Evolutionary conservation across 2,329 filamentous ascomycete species (phyloP), one percentile per base, ranked within the genome.

Genomic region (Fusarium subglutinans): DNA sequence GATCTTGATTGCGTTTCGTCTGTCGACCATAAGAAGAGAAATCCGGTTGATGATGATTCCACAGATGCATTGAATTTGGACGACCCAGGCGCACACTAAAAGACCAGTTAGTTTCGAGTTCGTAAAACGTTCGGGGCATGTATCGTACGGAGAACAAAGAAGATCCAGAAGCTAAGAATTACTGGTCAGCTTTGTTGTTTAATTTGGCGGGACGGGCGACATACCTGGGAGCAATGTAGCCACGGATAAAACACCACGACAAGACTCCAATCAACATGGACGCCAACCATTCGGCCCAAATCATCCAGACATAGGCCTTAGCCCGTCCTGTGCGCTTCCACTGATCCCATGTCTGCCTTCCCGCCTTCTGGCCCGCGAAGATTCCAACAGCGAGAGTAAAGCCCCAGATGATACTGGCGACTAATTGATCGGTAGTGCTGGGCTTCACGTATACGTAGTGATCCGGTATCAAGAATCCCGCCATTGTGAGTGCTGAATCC

Each of bases 331-430:
- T 71, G 40, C 71, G 57, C 28, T 72, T 63, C 40, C 72, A 77
- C 54, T 70, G 60, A 24, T 58, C 50, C 66, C 62, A 76, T 37
- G 74, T 77, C 44, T 77, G 76, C 28, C 70, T 75, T 28, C 45
- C 67, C 2, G 76, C 76, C 33, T 76, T 77, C 35, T 67, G 66
- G 2, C 28, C 74, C 1, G 76, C 50, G 5, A 76, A 78, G 8
- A 76, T 51, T 20, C 72, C 76, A 8, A 72, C 63, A 12, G 72
- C 76, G 5, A 77, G 53, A 10, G 76, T 77, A 26, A 77, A 77
- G 8, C 76, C 76, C 76, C 76, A 77, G 12, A 78, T 77, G 44
- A 77, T 70, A 45, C 74, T 77, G 50, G 76, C 76, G n/a, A 78
- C 65, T n/a, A 73, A 51, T 28, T 72, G 45, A 43, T 77, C 76